Evolutionary conservation across 2,329 filamentous ascomycete genomes (phyloP).

Genomic region (Fusarium nygamai): DNA sequence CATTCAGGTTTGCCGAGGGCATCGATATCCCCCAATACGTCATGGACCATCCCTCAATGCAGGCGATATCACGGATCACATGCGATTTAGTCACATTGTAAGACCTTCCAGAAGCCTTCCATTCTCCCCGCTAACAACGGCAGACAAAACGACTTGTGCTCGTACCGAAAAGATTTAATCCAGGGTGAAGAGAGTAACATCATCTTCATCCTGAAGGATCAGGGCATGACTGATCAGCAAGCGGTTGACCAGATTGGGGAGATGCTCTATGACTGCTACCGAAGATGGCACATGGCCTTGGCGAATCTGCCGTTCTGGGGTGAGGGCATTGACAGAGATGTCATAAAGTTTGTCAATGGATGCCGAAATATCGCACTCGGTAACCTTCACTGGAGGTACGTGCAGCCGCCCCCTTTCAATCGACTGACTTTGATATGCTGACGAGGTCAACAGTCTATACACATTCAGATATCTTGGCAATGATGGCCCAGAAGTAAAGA

Average conservation of each 20-base stretch:
- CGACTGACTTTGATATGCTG: accelerated
- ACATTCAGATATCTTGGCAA: conserved; percentile 11
- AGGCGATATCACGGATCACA: conserved; percentile 21
- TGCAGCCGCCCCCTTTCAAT: not conserved
- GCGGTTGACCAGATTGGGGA: conserved; percentile 22
- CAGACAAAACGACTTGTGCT: conserved; percentile 25
- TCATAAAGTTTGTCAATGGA: conserved; percentile 23
- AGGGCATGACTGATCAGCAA: conserved; percentile 20
- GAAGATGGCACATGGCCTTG: conserved; percentile 13
- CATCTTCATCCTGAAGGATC: conserved; percentile 20
- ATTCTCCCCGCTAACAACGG: not conserved
- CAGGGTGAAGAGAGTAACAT: conserved; percentile 23
- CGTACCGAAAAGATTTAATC: conserved; percentile 19
- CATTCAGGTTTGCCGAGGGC: conserved; percentile 14
- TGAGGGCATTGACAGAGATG: conserved; percentile 14
- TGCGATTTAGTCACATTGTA: conserved; percentile 20
- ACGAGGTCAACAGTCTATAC: not conserved
- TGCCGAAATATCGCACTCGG: conserved; percentile 24
- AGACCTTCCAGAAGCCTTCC: not conserved
- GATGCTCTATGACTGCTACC: conserved; percentile 21
- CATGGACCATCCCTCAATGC: conserved; percentile 16
- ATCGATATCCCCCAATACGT: conserved; percentile 23
- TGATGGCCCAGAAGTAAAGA: conserved; percentile 14
- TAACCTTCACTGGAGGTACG: conserved; percentile 14
- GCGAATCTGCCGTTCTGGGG: conserved; percentile 20